Conservation (phyloP, 306 rosid species). For the Vicia villosa region DNA sequence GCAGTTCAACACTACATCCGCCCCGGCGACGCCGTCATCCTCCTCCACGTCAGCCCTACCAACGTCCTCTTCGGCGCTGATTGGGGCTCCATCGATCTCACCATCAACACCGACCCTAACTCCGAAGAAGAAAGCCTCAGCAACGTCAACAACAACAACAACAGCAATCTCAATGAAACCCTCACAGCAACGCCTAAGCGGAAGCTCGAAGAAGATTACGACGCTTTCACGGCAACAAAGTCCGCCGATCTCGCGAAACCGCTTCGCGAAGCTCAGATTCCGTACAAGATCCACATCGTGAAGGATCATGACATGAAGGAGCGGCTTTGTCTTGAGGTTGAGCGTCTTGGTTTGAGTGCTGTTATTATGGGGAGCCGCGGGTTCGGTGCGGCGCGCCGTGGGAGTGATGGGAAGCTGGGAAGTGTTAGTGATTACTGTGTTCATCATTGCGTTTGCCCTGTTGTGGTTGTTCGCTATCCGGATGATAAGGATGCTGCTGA, state of each 20-base stretch:
- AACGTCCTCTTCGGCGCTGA: constrained; percentile 96
- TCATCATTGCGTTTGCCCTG: constrained; percentile 95
- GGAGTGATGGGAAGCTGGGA: constrained; percentile 85
- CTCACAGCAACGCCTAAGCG: constrained; percentile 38
- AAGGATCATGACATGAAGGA: constrained; percentile 99
- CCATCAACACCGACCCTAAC: constrained; percentile 54
- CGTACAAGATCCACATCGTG: constrained; percentile 94
- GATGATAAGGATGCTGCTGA: constrained; percentile 63
- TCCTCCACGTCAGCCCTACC: constrained; percentile 97
- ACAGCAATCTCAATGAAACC: constrained; percentile 22
- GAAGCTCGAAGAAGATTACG: constrained; percentile 83
- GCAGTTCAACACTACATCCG: constrained; percentile 93
- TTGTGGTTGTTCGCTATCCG: constrained; percentile 88
- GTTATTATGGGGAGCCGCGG: constrained; percentile 99
- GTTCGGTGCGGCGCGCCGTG: constrained; percentile 79
- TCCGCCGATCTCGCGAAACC: constrained; percentile 80
- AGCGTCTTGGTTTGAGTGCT: constrained; percentile 92
- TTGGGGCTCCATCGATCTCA: constrained; percentile 89
- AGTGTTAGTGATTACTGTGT: constrained; percentile 98
- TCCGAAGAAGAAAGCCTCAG: constrained; percentile 37
- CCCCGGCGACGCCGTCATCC: constrained; percentile 94
- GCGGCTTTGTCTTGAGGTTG: constrained; percentile 86
- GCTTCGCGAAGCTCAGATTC: constrained; percentile 84
- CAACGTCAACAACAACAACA: constrained; percentile 17
- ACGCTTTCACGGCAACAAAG: constrained; percentile 81